Evolutionary conservation across 2,329 filamentous ascomycete genomes (phyloP), one percentile per base, ranked within the genome.

Genomic region (Neopestalotiopsis rosae): DNA sequence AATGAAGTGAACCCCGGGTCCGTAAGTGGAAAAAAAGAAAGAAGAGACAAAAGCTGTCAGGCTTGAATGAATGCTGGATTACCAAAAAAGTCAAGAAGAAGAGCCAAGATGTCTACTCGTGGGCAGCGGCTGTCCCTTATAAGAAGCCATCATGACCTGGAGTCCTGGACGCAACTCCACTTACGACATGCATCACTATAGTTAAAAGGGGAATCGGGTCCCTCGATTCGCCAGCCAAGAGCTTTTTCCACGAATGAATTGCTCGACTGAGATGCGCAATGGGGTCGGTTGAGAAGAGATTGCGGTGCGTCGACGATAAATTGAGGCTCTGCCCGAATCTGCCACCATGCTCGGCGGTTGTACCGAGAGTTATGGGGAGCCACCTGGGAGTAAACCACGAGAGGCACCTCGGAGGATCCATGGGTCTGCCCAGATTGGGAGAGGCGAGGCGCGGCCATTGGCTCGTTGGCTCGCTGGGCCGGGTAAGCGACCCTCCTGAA

Each of bases 241-340:
- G 24, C 61, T 34, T 66, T 65, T 66, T 66, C 63, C 63, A 66
- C 63, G 63, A 66, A 66, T 66, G 45, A 24, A 24, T 24, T 24
- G 24, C 24, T 24, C 24, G 24, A 57, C 13, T 6, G 42, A 20
- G 34, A 38, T 66, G 45, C 17, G 40, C 63, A 28, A 40, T 24
- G 34, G 24, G 24, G 45, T 24, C n/a, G 5, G 45, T 20, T 52
- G 45, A 20, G 45, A 52, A 24, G 63, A 66, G 63, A 66, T 66
- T 66, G 63, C 49, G 63, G 42, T 45, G 62, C 62, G 61, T 64
- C 63, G 52, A 57, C 52, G 63, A 66, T 66, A 34, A 20, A 66
- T 66, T 66, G 63, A 66, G 63, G 34, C 63, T 66, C 63, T 45
- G 52, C 63, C 32, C 24, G 49, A 17, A 45, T 66, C 63, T 45